These are phyloP conservation scores for Fusarium metavorans DNA, from an alignment of 2,329 filamentous ascomycete genomes.

Conservation along the genomic window DNA sequence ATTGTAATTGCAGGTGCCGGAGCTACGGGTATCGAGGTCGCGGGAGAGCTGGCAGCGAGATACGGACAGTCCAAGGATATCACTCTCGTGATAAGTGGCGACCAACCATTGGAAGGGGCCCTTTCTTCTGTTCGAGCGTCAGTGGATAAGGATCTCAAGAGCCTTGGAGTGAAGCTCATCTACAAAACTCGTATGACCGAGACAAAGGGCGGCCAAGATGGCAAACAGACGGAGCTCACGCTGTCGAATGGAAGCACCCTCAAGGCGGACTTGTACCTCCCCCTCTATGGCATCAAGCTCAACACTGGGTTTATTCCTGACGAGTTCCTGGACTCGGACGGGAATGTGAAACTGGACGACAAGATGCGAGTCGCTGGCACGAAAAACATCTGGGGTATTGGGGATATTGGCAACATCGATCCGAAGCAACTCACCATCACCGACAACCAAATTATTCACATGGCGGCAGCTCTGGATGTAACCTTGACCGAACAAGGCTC, in stretches of 20 bases:
- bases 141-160: slow-evolving; percentile 39
- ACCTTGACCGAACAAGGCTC: slow-evolving; percentile 31
- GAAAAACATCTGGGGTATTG: slow-evolving; percentile 56
- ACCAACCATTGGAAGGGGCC: slow-evolving; percentile 30
- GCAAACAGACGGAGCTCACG: slow-evolving; percentile 36
- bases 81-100: slow-evolving; percentile 40
- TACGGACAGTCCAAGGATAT: slow-evolving; percentile 48
- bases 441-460: slow-evolving; percentile 49
- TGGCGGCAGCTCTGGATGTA: slow-evolving; percentile 48
- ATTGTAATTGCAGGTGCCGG: slow-evolving; percentile 56
- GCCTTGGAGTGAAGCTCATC: slow-evolving; percentile 46
- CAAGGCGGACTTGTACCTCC: slow-evolving; percentile 56
- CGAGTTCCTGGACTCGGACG: slow-evolving; percentile 47
- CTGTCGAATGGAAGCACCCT: slow-evolving; percentile 48
- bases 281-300: slow-evolving; percentile 56
- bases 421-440: slow-evolving; percentile 52
- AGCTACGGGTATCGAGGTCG: slow-evolving; percentile 53
- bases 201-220: slow-evolving; percentile 7
- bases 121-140: slow-evolving; percentile 48
- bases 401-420: slow-evolving; percentile 57
- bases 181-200: slow-evolving; percentile 49
- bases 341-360: slow-evolving; percentile 50
- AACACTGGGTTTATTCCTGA: slow-evolving; percentile 57
- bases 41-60: slow-evolving; percentile 51
- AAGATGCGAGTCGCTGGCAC: slow-evolving; percentile 48